phyloP scores from a whole-genome alignment of 805 yeast species.

The Lipomyces sp. region DNA sequence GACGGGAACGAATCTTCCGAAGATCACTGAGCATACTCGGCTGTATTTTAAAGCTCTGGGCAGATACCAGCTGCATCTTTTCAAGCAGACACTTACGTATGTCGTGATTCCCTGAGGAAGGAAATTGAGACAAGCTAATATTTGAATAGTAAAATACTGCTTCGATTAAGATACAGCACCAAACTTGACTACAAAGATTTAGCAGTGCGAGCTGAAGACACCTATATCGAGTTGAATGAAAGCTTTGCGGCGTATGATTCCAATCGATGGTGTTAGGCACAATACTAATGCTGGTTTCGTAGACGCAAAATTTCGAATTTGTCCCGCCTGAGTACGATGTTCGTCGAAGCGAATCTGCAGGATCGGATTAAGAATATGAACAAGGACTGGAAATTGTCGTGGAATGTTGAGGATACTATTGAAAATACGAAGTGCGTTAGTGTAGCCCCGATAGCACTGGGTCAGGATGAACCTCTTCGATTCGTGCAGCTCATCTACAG shows the following conservation, averaged over 20 bases:
- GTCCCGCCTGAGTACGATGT: slow-evolving; percentile 23
- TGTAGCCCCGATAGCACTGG: slow-evolving; percentile 25
- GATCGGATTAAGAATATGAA: slow-evolving; percentile 33
- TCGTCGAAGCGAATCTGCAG: slow-evolving; percentile 21
- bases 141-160: slow-evolving; percentile 1
- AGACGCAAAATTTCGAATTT: slow-evolving; percentile 13
- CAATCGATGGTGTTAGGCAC: not conserved
- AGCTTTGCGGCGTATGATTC: slow-evolving; percentile 32
- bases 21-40: slow-evolving; percentile 15
- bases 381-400: slow-evolving; percentile 21
- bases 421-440: slow-evolving; percentile 20
- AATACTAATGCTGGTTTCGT: not conserved
- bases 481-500: slow-evolving; percentile 28
- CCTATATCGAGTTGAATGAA: slow-evolving; percentile 23
- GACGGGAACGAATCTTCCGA: slow-evolving; percentile 29
- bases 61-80: slow-evolving; percentile 12
- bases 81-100: slow-evolving; percentile 15
- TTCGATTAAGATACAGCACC: slow-evolving; percentile 17
- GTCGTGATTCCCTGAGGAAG: not conserved
- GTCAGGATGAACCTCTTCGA: slow-evolving; percentile 19
- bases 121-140: not conserved
- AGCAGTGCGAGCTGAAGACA: slow-evolving; percentile 14
- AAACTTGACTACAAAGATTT: slow-evolving; percentile 19
- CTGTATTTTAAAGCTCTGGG: slow-evolving; percentile 3
- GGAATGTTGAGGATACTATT: slow-evolving; percentile 24